Evolutionary conservation across 1,284 basidiomycete species (phyloP), one percentile per base, ranked within the genome.

Genomic region (Heterobasidion parviporum): DNA sequence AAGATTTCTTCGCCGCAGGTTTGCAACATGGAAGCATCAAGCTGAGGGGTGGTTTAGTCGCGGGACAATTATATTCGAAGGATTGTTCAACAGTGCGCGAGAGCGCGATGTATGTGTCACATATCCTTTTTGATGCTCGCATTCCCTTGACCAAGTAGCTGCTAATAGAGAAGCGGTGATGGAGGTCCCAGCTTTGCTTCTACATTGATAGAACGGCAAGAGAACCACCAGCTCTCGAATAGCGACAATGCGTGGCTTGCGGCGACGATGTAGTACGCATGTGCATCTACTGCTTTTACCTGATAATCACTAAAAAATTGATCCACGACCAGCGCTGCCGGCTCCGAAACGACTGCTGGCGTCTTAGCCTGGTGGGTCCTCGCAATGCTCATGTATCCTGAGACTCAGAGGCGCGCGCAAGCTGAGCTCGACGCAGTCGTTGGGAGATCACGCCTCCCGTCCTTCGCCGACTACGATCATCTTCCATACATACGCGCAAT

Each of bases 391-490:
- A 12, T 55, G 47, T 32, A 60, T 45, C 58, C 60, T 53, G 34
- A 55, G 33, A 50, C 51, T 9, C 59, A 63, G 45, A 53, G 32
- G 16, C 54, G 55, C 8, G 62, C 60, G 4, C 60, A 61, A 35
- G 52, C 58, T 1, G 62, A 64, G 46, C 35, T 64, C 35, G 62
- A 64, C 46, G 45, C 48, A 1, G 59, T 63, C 41, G 50, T 63
- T 20, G 62, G 59, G 14, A n/a, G 36, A 8, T 56, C 50, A 10
- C 54, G 60, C 6, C 34, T 54, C 8, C 62, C 62, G 9, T 53
- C 52, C 1, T 56, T 61, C 34, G 44, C 52, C 6, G 62, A 61
- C 33, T 12, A 52, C 7, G 46, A 50, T 3, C 53, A 34, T n/a
- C 51, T 63, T 15, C 62, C 57, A 10, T 63, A 63, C 43, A 54